Evolutionary conservation across 2,329 filamentous ascomycete species (phyloP), one percentile per base, ranked within the genome.

Genomic region (Dendrostoma leiphaemia): DNA sequence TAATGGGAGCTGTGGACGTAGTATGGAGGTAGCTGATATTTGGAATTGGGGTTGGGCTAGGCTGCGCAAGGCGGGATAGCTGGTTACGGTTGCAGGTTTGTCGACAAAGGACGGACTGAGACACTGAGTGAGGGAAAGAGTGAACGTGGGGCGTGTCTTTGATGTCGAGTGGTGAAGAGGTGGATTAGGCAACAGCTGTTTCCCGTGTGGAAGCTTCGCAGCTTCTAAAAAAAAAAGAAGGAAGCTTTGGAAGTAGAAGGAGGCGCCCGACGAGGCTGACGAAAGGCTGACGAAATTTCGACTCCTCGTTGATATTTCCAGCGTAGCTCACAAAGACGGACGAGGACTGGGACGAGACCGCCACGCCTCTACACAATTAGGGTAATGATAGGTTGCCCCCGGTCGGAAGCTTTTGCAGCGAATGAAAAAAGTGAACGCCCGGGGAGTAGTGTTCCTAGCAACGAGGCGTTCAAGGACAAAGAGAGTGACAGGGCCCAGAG

Each of bases 401-500:
- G 19, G 44, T 32, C 28, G 44, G 44, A 23, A 19, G 28, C 32
- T 12, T 15, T 34, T 34, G 31, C 17, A 28, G 19, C 19, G 26
- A 15, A 17, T 4, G 13, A 15, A 47, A 21, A 12, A 32, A 21
- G 19, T 24, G 32, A 38, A n/a, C 23, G 28, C 21, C n/a, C n/a
- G n/a, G n/a, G 35, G 35, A 34, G 43, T 21, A 41, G 45, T 17
- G 31, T 24, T n/a, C 15, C 32, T 28, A 26, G 19, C 4, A 37
- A 31, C 6, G 34, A 19, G 23, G 29, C 17, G 9, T 26, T 5
- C 17, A 15, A 21, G 19, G 48, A 56, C 52, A 51, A 58, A 55
- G 47, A n/a, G 52, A 51, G 44, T 48, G 48, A 44, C 29, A 38
- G 19, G 45, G 43, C n/a, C 17, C n/a, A 9, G 15, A 37, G 40